Evolutionary conservation across 2,329 filamentous ascomycete species (phyloP), one percentile per base, ranked within the genome.

Genomic region (Penicillium sclerotiorum): DNA sequence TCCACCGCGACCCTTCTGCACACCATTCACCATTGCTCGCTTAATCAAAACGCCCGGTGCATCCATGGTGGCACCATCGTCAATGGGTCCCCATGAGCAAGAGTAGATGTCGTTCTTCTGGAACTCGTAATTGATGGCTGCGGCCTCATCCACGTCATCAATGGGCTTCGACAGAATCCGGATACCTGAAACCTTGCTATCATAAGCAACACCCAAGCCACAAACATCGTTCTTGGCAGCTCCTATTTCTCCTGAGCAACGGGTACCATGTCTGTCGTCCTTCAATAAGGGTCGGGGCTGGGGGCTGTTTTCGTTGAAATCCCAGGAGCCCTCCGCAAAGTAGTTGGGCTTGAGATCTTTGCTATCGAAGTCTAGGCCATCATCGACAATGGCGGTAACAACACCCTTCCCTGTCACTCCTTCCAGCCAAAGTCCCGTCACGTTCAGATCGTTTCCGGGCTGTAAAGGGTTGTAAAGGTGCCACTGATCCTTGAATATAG

Each of bases 71-170:
- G 80, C 80, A 38, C 94, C 94, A 68, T 97, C 92, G 64, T 99
- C 94, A 0, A 91, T 90, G 8, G 94, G 94, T 1, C 94, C 94
- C 94, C 94, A 99, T 0, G 94, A 99, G 75, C 94, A 99, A 1
- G 94, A 99, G 74, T 96, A 99, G 51, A 99, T 97, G 52, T 96
- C 85, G 68, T 96, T 99, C 53, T 93, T 79, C 63, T 96, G 86
- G 64, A 85, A 94, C 55, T 88, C 88, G 75, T 93, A 97, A 72
- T 95, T 96, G 79, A 99, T 86, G 18, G 94, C 90, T 23, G 87
- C 79, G 20, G 94, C 92, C 73, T 99, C 94, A 64, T 99, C 94
- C 22, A 89, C 86, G 68, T 99, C 94, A 43, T 86, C 88, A 57
- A 99, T 96, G 41, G 89, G 77, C 65, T 91, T 93, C 50, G 90